These are phyloP conservation scores for Fusarium tuaranense DNA, from an alignment of 2,329 filamentous ascomycete species.

Conservation along the genomic window DNA sequence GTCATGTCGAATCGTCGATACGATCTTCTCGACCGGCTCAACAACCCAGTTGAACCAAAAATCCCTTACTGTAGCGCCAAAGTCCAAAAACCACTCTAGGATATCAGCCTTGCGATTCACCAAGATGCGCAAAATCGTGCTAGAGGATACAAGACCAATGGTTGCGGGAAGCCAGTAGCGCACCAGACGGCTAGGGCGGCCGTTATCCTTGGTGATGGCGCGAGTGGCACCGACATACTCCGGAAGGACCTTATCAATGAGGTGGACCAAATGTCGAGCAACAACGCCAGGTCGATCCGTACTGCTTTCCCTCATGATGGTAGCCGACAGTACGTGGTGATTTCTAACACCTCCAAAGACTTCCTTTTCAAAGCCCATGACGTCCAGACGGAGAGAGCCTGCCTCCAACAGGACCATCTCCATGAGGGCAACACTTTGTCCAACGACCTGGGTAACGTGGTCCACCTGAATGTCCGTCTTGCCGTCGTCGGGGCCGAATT, in stretches of 20 bases:
- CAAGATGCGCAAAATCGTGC: slow-evolving; percentile 84
- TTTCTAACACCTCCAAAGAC: slow-evolving; percentile 73
- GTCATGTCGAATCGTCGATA: slow-evolving; percentile 94
- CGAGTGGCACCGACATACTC: slow-evolving; percentile 71
- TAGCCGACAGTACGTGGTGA: slow-evolving; percentile 67
- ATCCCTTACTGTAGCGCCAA: slow-evolving; percentile 83
- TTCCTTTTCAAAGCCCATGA: slow-evolving; percentile 73
- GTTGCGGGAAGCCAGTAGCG: slow-evolving; percentile 90
- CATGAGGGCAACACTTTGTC: slow-evolving; percentile 86
- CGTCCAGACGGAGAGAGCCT: slow-evolving; percentile 70
- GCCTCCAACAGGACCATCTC: slow-evolving; percentile 84
- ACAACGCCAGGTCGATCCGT: slow-evolving; percentile 68
- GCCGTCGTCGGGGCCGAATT: slow-evolving; percentile 72
- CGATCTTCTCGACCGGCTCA: slow-evolving; percentile 83
- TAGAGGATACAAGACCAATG: slow-evolving; percentile 81
- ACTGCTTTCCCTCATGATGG: slow-evolving; percentile 59
- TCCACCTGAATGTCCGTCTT: slow-evolving; percentile 64
- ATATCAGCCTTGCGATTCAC: slow-evolving; percentile 82
- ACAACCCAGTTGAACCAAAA: slow-evolving; percentile 99
- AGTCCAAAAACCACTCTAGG: slow-evolving; percentile 80
- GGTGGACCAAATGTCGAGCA: slow-evolving; percentile 73
- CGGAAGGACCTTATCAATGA: slow-evolving; percentile 78
- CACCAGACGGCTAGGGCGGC: slow-evolving; percentile 78
- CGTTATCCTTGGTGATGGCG: slow-evolving; percentile 71
- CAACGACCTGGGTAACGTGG: slow-evolving; percentile 76